Evolutionary conservation across 805 yeast genomes (phyloP), one percentile per base, ranked within the genome.

Genomic region (Saccharomycopsis microspora): DNA sequence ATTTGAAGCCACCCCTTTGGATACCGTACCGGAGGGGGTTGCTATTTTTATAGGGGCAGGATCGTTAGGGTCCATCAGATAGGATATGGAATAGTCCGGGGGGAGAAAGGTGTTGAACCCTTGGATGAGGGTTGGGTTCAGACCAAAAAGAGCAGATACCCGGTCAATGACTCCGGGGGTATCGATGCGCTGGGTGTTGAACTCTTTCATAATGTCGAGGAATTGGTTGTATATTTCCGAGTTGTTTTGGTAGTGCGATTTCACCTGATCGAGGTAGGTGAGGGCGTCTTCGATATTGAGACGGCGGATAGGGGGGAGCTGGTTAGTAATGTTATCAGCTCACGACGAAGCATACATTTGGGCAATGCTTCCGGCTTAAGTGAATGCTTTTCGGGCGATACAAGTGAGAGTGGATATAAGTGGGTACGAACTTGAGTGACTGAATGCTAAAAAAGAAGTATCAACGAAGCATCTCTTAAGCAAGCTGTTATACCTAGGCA

Each of bases 151-250:
- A 1, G 84, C 75, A 0, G 96, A 86, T 1, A 93, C 98, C 50
- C 98, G 73, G 63, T 90, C 96, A 61, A 93, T 93, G 32, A 93
- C 99, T 35, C 97, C 99, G 0, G 97, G 98, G 0, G 99, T 93
- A 63, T 93, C 97, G 58, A 93, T 89, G 52, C 79, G 78, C 68
- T 90, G 97, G 46, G 94, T 82, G 69, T 94, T 94, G 70, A 93
- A 94, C 62, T 94, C 99, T 69, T 94, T 94, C 99, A 93, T 93
- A 55, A 93, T 90, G 62, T 93, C 99, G 60, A 93, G 72, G 60
- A 94, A 93, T 64, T 85, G 88, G 64, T 93, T 93, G 71, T 93
- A 93, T 40, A 93, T 95, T 58, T 89, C 97, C 0, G 97, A 94
- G 66, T 90, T 95, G 55, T 80, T 76, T 63, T 77, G 83, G 65